Evolutionary conservation across 768 basidiomycete genomes (phyloP), one percentile per base, ranked within the genome.

Genomic region (Phaeotremella fagi): DNA sequence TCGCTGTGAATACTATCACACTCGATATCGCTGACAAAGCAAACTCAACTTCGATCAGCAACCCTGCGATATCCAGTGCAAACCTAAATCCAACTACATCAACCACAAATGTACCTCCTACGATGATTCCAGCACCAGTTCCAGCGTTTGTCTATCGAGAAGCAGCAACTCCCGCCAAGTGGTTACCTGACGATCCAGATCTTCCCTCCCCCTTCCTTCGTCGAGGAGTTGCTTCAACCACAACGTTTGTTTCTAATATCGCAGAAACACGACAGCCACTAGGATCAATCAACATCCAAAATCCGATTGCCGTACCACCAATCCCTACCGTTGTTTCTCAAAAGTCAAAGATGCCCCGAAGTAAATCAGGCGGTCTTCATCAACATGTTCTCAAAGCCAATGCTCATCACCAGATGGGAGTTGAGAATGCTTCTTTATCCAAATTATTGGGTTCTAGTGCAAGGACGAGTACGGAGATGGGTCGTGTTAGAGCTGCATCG

Each of bases 151-250:
- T 53, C 20, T 73, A 67, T 44, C 52, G 55, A n/a, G 68, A 72
- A 54, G 52, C 58, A 12, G 66, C 66, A 6, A 74, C 73, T 9
- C 73, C 73, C 3, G 71, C 69, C 18, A 74, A 72, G 55, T 74
- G 71, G 71, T 42, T 57, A 4, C 25, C 52, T 24, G 67, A 72
- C 25, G 68, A 68, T 50, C 66, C 69, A 6, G 71, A 74, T 48
- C 43, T 67, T 15, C 73, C 73, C 4, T 61, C 58, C 7, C 73
- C 73, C 1, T 74, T 74, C 60, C 26, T 74, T 3, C 57, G 58
- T 23, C 50, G 64, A 18, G 20, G 35, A 52, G 26, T 23, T 9
- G 20, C 38, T 36, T 35, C 29, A 1, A 27, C 28, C 20, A n/a
- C 36, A 23, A 41, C 22, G 14, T 24, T 23, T 20, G 14, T 22